Conservation (phyloP, 2,329 filamentous ascomycete species). For the Fusarium buharicum region DNA sequence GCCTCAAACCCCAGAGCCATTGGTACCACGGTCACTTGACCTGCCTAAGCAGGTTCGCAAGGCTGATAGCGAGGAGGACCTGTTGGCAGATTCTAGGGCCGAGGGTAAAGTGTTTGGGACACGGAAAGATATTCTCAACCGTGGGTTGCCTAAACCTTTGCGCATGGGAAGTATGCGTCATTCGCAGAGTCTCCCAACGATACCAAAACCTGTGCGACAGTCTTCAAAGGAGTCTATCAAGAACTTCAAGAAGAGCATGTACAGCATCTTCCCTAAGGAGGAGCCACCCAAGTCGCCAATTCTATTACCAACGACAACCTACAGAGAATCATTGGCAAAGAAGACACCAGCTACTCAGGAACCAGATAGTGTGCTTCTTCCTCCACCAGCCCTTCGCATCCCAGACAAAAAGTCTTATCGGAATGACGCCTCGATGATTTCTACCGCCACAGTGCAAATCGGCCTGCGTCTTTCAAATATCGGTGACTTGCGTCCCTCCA, state of each 20-base stretch:
- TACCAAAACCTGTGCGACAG: slow-evolving; percentile 30
- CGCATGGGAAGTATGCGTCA: slow-evolving; percentile 40
- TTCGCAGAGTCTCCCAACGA: slow-evolving; percentile 25
- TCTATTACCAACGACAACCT: slow-evolving; percentile 62
- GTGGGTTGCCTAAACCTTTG: slow-evolving; percentile 26
- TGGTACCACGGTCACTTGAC: slow-evolving; percentile 20
- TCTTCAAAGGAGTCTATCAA: slow-evolving; percentile 38
- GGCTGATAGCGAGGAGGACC: slow-evolving; percentile 21
- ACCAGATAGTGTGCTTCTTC: slow-evolving; percentile 36
- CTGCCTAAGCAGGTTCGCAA: slow-evolving; percentile 24
- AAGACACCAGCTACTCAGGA: slow-evolving; percentile 14
- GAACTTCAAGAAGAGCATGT: slow-evolving; percentile 43
- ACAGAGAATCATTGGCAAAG: slow-evolving; percentile 45
- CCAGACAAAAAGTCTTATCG: slow-evolving; percentile 57
- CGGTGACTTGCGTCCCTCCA: slow-evolving; percentile 57
- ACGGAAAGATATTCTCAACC: slow-evolving; percentile 35
- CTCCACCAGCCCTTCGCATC: slow-evolving; percentile 58
- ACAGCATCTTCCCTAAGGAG: slow-evolving; percentile 41
- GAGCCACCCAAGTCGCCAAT: slow-evolving; percentile 37
- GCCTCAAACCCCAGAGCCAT: slow-evolving; percentile 14
- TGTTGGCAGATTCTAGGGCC: slow-evolving; percentile 43
- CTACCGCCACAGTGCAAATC: slow-evolving; percentile 76
- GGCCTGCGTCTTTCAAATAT: slow-evolving; percentile 73
- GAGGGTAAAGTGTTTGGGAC: slow-evolving; percentile 48
- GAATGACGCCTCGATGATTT: slow-evolving; percentile 70